Conservation (phyloP, 306 rosid species). For the Inga leiocalycina region DNA sequence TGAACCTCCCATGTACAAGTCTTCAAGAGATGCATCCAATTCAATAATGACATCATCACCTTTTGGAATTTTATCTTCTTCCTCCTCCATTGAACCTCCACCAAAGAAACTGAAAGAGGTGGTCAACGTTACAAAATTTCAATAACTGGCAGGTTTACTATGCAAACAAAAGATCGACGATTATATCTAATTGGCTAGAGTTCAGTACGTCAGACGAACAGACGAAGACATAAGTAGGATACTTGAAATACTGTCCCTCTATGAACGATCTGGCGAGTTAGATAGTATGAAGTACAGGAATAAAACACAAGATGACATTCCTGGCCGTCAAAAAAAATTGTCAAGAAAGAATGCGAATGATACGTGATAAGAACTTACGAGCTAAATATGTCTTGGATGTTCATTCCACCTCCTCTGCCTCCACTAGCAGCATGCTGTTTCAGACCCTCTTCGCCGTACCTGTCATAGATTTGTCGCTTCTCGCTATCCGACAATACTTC, state of each 20-base stretch:
- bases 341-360: background rate
- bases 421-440: slow-evolving; percentile 97
- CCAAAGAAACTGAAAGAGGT: slow-evolving; percentile 77
- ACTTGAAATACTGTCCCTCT: background rate
- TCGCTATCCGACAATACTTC: slow-evolving; percentile 88
- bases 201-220: background rate
- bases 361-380: slow-evolving; percentile 45
- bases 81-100: slow-evolving; percentile 78
- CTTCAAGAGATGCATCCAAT: slow-evolving; percentile 86
- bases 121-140: slow-evolving; percentile 9
- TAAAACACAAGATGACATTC: background rate
- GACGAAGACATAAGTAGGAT: background rate
- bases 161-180: background rate
- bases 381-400: slow-evolving; percentile 84
- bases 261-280: background rate
- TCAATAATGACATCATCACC: slow-evolving; percentile 90
- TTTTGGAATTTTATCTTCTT: slow-evolving; percentile 80
- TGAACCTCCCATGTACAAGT: slow-evolving; percentile 95
- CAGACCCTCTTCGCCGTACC: slow-evolving; percentile 91
- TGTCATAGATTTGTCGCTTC: slow-evolving; percentile 85
- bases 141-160: slow-evolving; percentile 12
- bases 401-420: slow-evolving; percentile 92
- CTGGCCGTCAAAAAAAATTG: background rate
- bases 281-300: background rate
- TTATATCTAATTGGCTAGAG: background rate